Base-by-base conservation (phyloP, 371 early-diverging fungal genomes). In the Blakeslea trispora region DNA sequence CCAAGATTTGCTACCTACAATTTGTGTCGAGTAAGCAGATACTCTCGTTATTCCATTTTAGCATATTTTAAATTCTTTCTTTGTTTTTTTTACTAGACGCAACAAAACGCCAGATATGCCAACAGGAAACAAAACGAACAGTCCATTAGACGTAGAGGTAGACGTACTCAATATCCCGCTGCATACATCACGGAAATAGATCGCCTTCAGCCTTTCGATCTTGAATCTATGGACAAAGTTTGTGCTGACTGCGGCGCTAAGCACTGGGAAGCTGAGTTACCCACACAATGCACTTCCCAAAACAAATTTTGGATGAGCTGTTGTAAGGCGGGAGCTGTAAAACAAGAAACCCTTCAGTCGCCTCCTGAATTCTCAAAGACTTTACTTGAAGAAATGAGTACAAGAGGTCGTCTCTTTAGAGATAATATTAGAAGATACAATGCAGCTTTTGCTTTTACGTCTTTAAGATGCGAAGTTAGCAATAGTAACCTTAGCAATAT, bases 401-500 rank as follows among this genome's bases (percentile, higher is more conserved):
- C 23, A 13, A 17, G 22, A 43, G 43, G 41, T 10, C 31, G 5
- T 14, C 18, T 19, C 6, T 53, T 44, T 28, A 15, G n/a, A 14
- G 24, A 43, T 4, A 43, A 53, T 14, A 28, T 43, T 2, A 43
- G 53, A 44, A 19, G 24, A 34, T 53, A 44, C 32, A 45, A 53
- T 53, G 23, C 34, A 9, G 34, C 45, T 17, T 53, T 53, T 45
- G 53, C 53, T 14, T 53, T 53, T 34, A 44, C 53, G 14, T 53
- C 37, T 15, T 19, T 42, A 1, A 24, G 32, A 28, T 17, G 14
- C 23, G 24, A 17, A 28, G 23, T 15, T 24, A 34, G 13, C n/a
- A 43, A 42, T n/a, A 14, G 19, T 8, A 28, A 4, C 5, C 14
- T 17, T 0, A 6, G 21, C 13, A 21, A 24, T 31, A 53, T 43